Conservation (phyloP, 305 asterid genomes). For the Fraxinus greggii region DNA sequence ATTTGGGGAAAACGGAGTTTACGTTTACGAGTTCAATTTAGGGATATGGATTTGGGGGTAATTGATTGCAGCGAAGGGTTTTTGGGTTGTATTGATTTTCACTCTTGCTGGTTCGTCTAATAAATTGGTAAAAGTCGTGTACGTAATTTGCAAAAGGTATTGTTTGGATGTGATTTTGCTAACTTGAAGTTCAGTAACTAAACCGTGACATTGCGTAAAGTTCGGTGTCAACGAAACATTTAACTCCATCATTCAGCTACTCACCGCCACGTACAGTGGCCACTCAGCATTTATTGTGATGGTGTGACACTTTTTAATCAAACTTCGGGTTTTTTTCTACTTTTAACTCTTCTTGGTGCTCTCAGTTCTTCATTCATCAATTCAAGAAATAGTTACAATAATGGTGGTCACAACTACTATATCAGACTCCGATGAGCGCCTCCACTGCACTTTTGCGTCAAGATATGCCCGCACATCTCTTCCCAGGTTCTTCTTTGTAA, state of each 20-base stretch:
- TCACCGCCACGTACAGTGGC: background rate
- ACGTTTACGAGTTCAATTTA: too few relatives aligned
- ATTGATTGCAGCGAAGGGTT: too few relatives aligned
- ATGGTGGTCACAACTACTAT: constrained; percentile 47
- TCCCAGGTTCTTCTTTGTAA: constrained; percentile 43
- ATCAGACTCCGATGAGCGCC: constrained; percentile 37
- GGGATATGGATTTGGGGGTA: too few relatives aligned
- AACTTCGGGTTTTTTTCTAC: background rate
- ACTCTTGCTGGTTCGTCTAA: too few relatives aligned
- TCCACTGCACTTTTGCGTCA: constrained; percentile 62
- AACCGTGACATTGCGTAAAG: too few relatives aligned
- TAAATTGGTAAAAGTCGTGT: too few relatives aligned
- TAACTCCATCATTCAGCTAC: background rate
- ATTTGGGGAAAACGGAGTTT: too few relatives aligned
- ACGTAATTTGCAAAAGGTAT: too few relatives aligned
- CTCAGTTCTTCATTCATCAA: background rate
- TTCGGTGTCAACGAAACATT: too few relatives aligned
- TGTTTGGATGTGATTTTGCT: too few relatives aligned
- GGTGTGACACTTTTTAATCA: background rate
- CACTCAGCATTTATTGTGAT: background rate
- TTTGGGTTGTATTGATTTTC: too few relatives aligned
- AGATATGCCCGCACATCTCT: constrained; percentile 59
- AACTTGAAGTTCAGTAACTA: too few relatives aligned
- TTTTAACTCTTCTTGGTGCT: background rate
- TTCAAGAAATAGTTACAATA: background rate